Conservation (phyloP, 1,284 basidiomycete genomes). For the Rhodotorula sp. region DNA sequence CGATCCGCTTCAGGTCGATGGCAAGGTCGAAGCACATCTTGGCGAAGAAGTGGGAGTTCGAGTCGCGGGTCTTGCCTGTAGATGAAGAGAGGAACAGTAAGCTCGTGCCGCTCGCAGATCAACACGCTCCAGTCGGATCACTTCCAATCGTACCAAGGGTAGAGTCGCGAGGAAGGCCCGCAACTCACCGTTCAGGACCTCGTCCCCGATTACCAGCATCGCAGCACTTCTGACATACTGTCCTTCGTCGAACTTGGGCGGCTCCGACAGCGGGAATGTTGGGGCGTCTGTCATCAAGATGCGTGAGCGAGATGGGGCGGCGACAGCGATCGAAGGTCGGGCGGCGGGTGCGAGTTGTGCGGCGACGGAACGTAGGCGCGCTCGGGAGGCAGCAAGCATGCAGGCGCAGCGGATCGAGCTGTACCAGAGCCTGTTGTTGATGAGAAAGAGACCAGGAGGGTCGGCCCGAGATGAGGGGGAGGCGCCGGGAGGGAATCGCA, state of each 20-base stretch:
- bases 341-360: too few species aligned
- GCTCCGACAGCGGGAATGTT: conserved; percentile 58
- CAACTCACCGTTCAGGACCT: conserved; percentile 53
- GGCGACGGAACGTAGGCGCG: too few species aligned
- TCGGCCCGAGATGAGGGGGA: too few species aligned
- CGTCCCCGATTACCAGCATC: conserved; percentile 65
- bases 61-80: conserved; percentile 78
- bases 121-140: conserved; percentile 64
- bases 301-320: too few species aligned
- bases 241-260: conserved; percentile 63
- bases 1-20: conserved; percentile 75
- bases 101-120: too few species aligned
- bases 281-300: background rate
- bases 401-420: too few species aligned
- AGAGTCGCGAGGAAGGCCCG: background rate
- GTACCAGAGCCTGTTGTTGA: too few species aligned
- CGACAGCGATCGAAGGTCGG: too few species aligned
- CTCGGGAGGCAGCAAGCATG: too few species aligned
- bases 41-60: conserved; percentile 62
- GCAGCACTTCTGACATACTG: conserved; percentile 67
- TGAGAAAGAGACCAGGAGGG: too few species aligned
- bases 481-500: too few species aligned
- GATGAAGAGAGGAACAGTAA: too few species aligned
- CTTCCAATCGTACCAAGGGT: background rate
- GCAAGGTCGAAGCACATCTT: conserved; percentile 79